A percentile compares a stretch with the other conserved stretches of the same genome.
phyloP scores from a whole-genome alignment of 139 green algal genomes.

The Klebsormidium nitens region DNA sequence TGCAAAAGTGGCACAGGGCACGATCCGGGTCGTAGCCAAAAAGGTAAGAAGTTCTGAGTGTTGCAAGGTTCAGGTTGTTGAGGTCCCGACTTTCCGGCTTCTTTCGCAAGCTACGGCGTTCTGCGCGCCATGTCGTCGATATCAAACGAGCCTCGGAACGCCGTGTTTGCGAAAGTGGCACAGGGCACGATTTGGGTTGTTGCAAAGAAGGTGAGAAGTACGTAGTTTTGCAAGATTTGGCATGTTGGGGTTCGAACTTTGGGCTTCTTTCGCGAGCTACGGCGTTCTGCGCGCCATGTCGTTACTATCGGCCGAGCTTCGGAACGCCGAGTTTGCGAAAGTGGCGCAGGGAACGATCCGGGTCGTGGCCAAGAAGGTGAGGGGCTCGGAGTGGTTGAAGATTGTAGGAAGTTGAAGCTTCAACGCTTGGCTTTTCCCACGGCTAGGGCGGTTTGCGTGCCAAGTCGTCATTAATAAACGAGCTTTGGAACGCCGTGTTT shows the following conservation, averaged over 20 bases:
- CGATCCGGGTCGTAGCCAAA: constrained; percentile 12
- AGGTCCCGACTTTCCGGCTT: no score
- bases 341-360: constrained; percentile 46
- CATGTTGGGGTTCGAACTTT: no score
- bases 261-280: constrained; percentile 74
- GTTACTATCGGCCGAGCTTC: constrained; percentile 57
- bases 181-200: constrained; percentile 27
- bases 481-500: constrained; percentile 87
- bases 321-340: constrained; percentile 88
- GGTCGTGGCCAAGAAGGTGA: constrained; percentile 4
- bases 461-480: constrained; percentile 41
- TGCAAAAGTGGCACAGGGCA: constrained; percentile 60
- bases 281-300: constrained; percentile 50
- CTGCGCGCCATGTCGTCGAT: constrained; percentile 35
- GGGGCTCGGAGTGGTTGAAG: no score
- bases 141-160: constrained; percentile 72
- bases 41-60: no score
- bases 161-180: constrained; percentile 81
- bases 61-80: no score
- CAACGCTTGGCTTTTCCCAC: no score
- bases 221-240: no score
- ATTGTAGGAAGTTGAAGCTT: no score
- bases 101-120: constrained; percentile 75
- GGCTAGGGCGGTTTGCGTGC: constrained; percentile 64
- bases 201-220: constrained; percentile 1